phyloP scores from a whole-genome alignment of 202 grass and related monocot genomes.

The Saccharum hybrid region DNA sequence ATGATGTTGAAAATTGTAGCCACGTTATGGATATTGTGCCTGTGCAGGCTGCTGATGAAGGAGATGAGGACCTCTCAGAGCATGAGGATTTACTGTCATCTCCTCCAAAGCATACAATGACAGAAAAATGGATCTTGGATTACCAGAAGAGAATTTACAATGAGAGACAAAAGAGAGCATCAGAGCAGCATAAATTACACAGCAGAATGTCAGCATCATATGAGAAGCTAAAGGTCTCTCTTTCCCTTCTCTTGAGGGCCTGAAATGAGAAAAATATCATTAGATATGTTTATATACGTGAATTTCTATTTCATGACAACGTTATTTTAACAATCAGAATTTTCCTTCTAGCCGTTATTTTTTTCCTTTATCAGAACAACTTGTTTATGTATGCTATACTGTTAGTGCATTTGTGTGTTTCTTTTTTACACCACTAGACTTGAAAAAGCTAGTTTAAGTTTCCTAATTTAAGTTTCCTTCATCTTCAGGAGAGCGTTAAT shows the following conservation, averaged over 20 bases:
- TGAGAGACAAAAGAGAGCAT: constrained; percentile 63
- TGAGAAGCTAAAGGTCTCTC: constrained; percentile 83
- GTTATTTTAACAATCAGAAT: background rate
- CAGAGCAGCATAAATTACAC: constrained; percentile 66
- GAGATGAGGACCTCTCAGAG: constrained; percentile 60
- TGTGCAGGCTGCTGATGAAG: constrained; percentile 68
- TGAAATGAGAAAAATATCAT: constrained; percentile 15
- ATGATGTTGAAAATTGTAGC: constrained; percentile 53
- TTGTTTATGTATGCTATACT: constrained; percentile 8
- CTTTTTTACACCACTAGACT: constrained; percentile 11
- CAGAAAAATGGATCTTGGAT: constrained; percentile 91
- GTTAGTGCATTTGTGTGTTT: background rate
- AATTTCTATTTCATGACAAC: constrained; percentile 33
- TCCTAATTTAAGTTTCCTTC: constrained; percentile 24
- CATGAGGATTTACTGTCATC: constrained; percentile 66
- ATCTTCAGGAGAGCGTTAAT: constrained; percentile 79
- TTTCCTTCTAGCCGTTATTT: background rate
- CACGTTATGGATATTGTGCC: constrained; percentile 47
- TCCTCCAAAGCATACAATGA: constrained; percentile 81
- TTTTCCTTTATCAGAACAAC: constrained; percentile 1
- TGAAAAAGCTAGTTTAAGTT: too few species aligned
- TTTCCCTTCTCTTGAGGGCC: background rate
- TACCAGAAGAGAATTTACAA: constrained; percentile 76
- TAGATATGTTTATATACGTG: background rate
- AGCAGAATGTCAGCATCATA: constrained; percentile 67